A percentile compares a stretch with the other conserved stretches of the same genome.
Conservation (phyloP, 352 stramenopile genomes). For the Pilasporangium apinafurcum region DNA sequence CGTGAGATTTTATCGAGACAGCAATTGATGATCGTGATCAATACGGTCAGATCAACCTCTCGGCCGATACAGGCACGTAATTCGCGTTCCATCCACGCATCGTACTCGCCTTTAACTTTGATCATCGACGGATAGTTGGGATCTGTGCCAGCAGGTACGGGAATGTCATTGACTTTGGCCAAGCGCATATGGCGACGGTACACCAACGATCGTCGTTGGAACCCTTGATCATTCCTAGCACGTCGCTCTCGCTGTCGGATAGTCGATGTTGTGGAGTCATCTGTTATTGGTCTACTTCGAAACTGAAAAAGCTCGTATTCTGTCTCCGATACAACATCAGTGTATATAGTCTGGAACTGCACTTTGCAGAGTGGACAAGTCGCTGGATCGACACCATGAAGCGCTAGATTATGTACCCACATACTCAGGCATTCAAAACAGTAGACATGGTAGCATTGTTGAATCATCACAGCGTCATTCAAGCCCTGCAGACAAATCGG, state of each 20-base stretch:
- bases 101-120: slow-evolving; percentile 55
- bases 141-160: slow-evolving; percentile 4
- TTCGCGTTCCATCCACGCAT: slow-evolving; percentile 54
- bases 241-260: slow-evolving; percentile 10
- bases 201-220: slow-evolving; percentile 40
- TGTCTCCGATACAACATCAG: slow-evolving; percentile 56
- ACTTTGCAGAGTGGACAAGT: slow-evolving; percentile 72
- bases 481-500: slow-evolving; percentile 64
- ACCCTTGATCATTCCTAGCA: slow-evolving; percentile 1
- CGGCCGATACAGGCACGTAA: slow-evolving; percentile 58
- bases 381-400: slow-evolving; percentile 40
- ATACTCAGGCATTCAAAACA: slow-evolving; percentile 60
- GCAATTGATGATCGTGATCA: slow-evolving; percentile 56
- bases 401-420: slow-evolving; percentile 48
- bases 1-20: slow-evolving; percentile 44
- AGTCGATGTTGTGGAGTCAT: slow-evolving; percentile 1
- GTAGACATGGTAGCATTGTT: slow-evolving; percentile 63
- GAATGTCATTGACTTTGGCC: slow-evolving; percentile 30
- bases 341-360: slow-evolving; percentile 44
- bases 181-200: slow-evolving; percentile 49
- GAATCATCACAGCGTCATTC: slow-evolving; percentile 51
- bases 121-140: slow-evolving; percentile 22
- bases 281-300: slow-evolving; percentile 13
- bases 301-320: slow-evolving; percentile 57
- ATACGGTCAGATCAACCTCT: slow-evolving; percentile 57